These are phyloP conservation scores for Globisporangium polare DNA, from an alignment of 352 stramenopile genomes.

Conservation along the genomic window DNA sequence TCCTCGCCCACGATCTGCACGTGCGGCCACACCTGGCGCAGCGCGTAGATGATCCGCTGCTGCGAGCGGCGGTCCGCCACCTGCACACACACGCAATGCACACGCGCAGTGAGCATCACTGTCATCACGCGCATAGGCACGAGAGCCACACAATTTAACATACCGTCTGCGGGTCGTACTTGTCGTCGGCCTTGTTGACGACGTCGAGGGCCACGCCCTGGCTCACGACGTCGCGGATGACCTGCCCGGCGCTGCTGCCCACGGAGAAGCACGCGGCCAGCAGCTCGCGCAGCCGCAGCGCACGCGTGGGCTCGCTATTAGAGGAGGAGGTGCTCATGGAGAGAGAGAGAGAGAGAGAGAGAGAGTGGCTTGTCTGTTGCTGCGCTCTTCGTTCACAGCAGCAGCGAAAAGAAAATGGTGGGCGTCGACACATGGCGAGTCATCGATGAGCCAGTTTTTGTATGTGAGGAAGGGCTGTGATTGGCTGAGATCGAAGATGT, in stretches of 20 bases:
- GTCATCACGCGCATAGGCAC: not conserved
- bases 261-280: slow-evolving; percentile 58
- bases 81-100: slow-evolving; percentile 1
- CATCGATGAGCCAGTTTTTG: not conserved
- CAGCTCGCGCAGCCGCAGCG: slow-evolving; percentile 33
- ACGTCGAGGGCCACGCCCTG: slow-evolving; percentile 48
- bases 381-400: slow-evolving; percentile 2
- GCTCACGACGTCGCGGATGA: slow-evolving; percentile 67
- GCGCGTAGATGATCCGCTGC: slow-evolving; percentile 61
- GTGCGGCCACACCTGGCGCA: slow-evolving; percentile 50
- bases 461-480: not conserved
- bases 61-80: slow-evolving; percentile 70
- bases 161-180: slow-evolving; percentile 74
- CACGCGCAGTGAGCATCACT: not conserved
- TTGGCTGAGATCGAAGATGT: slow-evolving; percentile 10
- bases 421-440: slow-evolving; percentile 3
- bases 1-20: slow-evolving; percentile 68
- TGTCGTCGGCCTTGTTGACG: slow-evolving; percentile 73
- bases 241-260: slow-evolving; percentile 43
- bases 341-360: not conserved
- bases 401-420: not conserved
- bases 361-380: not conserved
- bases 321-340: slow-evolving; percentile 1
- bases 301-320: slow-evolving; percentile 14
- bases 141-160: too few relatives aligned